Conservation (phyloP, 352 stramenopile species). For the Pythium rhizo-oryzae region DNA sequence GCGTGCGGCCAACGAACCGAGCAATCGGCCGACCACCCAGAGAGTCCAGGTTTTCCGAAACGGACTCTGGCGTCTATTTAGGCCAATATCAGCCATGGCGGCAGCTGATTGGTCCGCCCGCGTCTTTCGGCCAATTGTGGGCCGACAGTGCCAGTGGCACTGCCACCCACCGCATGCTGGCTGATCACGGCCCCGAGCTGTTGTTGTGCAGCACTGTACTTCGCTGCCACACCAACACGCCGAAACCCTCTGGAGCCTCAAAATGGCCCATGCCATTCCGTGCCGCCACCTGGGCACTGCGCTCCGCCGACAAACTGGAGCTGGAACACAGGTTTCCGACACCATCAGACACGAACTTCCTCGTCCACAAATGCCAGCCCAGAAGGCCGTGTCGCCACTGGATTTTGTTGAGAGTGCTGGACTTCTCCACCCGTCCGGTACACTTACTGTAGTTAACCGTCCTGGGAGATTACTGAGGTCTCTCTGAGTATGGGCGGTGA, state of each 20-base stretch:
- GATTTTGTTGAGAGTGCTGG: not conserved
- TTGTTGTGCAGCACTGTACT: no score
- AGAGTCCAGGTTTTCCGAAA: not conserved
- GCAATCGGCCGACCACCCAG: slow-evolving; percentile 1
- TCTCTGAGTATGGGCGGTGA: not conserved
- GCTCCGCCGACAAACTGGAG: no score
- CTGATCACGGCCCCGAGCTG: not conserved
- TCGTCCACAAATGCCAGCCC: not conserved
- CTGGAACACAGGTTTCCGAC: no score
- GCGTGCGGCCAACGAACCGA: not conserved
- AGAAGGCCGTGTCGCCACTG: not conserved
- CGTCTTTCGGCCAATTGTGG: no score
- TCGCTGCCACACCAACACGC: not conserved
- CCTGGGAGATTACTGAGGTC: not conserved
- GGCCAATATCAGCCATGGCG: no score
- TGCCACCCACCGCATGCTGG: no score
- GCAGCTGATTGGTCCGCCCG: no score
- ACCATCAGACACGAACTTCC: no score
- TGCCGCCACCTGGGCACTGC: not conserved
- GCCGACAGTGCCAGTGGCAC: not conserved
- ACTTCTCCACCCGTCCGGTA: not conserved
- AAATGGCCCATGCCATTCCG: not conserved
- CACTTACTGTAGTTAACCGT: no score
- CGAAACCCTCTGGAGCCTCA: not conserved
- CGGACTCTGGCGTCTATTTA: not conserved